Evolutionary conservation across 2,329 filamentous ascomycete genomes (phyloP), one percentile per base, ranked within the genome.

Genomic region (Aspergillus niger): DNA sequence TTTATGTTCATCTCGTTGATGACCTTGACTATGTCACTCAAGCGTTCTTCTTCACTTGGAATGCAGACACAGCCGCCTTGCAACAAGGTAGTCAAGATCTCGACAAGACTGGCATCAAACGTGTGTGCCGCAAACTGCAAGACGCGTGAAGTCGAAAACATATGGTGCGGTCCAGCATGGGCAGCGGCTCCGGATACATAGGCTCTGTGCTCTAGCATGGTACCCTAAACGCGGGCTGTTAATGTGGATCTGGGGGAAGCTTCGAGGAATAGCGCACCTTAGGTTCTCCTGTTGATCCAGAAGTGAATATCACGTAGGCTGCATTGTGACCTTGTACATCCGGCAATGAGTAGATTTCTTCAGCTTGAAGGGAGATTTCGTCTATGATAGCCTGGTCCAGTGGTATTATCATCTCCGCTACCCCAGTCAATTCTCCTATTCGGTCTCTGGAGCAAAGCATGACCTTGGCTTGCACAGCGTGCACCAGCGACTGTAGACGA

Each of bases 121-220:
- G 82, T 82, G 68, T 82, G 83, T 2, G 82, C 82, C 0, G 83
- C 84, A 55, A 85, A 80, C 62, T 86, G 82, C 68, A 88, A 79
- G 5, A 86, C 82, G 4, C 89, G 79, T 13, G 85, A 85, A 0
- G 80, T 73, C 0, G 78, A 72, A 30, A 79, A 76, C 24, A 89
- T 80, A 22, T 56, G 57, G 38, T 87, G 74, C 0, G 80, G 79
- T 0, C 79, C 72, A 0, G 81, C 84, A 67, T 88, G 85, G 0
- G 79, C 80, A 8, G 81, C 71, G 26, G 85, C 81, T 2, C 82
- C 79, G 0, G 86, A 85, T 1, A 85, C 82, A 13, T 87, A 80
- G 0, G 86, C 82, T 0, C 77, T 76, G 66, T 91, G 89, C 10
- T 84, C 85, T 62, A 89, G 83, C 52, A 88, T 81, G n/a, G 88